phyloP scores from a whole-genome alignment of 768 basidiomycete genomes.

The Mycena galericulata region DNA sequence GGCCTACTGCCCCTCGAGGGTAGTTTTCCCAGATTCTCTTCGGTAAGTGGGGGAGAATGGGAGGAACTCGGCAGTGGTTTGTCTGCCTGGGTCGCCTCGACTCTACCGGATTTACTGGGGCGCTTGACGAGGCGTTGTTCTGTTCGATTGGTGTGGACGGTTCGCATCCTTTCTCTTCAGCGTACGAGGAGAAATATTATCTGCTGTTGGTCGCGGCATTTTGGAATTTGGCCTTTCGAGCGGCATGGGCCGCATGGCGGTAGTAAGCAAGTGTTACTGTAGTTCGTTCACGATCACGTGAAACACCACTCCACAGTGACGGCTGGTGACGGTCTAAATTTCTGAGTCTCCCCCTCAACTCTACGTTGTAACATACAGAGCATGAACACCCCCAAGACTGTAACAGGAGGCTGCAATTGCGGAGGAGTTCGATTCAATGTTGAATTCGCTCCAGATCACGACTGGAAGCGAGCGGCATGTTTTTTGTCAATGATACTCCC shows the following conservation, averaged over 20 bases:
- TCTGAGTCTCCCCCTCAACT: too few relatives aligned
- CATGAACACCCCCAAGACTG: neutral
- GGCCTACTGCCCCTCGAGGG: neutral
- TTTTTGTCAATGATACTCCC: neutral
- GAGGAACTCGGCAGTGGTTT: conserved; percentile 7
- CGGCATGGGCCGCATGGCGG: neutral
- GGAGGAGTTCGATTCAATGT: conserved; percentile 21
- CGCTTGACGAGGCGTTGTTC: neutral
- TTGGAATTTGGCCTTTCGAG: neutral
- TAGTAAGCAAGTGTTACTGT: too few relatives aligned
- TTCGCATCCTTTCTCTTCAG: too few relatives aligned
- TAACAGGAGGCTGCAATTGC: conserved; percentile 23
- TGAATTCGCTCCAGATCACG: conserved; percentile 25
- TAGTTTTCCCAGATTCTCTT: neutral
- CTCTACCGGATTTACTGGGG: neutral
- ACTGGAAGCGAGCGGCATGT: conserved; percentile 20
- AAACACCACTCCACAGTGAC: neutral
- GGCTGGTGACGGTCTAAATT: too few relatives aligned
- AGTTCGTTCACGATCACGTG: conserved; percentile 13
- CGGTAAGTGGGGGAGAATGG: neutral
- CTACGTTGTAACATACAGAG: too few relatives aligned
- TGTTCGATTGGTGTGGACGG: neutral
- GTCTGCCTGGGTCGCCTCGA: neutral
- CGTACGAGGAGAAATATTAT: neutral
- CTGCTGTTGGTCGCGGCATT: neutral